Evolutionary conservation across 2,329 filamentous ascomycete species (phyloP), one percentile per base, ranked within the genome.

Genomic region (Cadophora malorum): DNA sequence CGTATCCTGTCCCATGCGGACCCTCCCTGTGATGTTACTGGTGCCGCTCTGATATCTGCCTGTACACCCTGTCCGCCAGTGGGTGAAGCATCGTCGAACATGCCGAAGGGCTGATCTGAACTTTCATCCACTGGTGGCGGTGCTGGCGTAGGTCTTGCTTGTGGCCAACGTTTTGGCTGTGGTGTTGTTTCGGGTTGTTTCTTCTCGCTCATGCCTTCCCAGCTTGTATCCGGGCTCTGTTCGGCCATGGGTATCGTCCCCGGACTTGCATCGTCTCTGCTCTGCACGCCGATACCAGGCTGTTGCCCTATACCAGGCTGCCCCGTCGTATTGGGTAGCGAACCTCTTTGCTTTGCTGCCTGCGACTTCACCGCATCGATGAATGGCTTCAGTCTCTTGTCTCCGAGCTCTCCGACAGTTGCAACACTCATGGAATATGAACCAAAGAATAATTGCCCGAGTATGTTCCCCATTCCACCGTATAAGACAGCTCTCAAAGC

Each of bases 1-100:
- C 77, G 69, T 63, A 78, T 56, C 56, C 74, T 73, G 1, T 78
- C 77, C 77, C 77, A 78, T n/a, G 74, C 73, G 47, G 76, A 78
- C 4, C 71, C 76, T 33, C 52, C 55, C 38, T 31, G 59, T 19
- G 64, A 35, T 67, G 58, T 31, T 56, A 61, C 63, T 66, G 67
- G 47, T 12, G 28, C 38, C 9, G 66, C 68, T 58, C 63, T 33
- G 8, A 56, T 56, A 53, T 74, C 70, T 21, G 67, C 64, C 9
- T 60, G 38, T 23, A 73, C 66, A 3, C 69, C 72, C 38, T 71
- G 70, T 21, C 71, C 72, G 21, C 69, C 69, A 1, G 74, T 74
- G n/a, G 75, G 74, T 28, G 76, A 77, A 21, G 72, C 74, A 66
- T 77, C 73, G 66, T 75, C 74, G 31, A 74, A 77, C n/a, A 70